Percentiles rank a stretch among this genome's conserved stretches.
Conservation (phyloP, 345 rosid species). For the Crucihimalaya himalaica region DNA sequence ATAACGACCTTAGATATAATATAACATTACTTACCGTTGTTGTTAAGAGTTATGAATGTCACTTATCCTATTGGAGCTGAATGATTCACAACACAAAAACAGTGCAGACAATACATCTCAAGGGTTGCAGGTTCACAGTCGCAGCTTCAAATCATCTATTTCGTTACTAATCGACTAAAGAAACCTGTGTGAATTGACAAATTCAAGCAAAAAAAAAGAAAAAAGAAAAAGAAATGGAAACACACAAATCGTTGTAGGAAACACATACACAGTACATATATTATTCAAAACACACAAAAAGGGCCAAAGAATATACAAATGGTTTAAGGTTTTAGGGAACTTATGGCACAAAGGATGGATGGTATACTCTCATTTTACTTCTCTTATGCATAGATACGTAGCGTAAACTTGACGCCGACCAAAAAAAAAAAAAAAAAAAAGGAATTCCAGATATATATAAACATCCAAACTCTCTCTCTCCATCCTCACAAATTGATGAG, state of each 20-base stretch:
- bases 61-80: no score
- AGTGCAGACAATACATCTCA: background rate
- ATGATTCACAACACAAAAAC: no score
- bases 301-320: constrained; percentile 33
- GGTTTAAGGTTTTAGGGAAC: constrained; percentile 22
- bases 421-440: background rate
- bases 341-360: constrained; percentile 35
- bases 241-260: constrained; percentile 6
- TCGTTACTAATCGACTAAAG: background rate
- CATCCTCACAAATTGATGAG: constrained; percentile 25
- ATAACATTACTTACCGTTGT: no score
- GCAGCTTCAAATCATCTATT: background rate
- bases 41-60: no score
- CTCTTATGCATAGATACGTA: constrained; percentile 21
- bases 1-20: no score
- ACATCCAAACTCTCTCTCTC: constrained; percentile 26
- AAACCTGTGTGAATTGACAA: background rate
- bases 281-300: constrained; percentile 26
- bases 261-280: constrained; percentile 30
- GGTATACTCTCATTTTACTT: constrained; percentile 19
- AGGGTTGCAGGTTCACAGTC: no score
- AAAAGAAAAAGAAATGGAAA: background rate
- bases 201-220: background rate
- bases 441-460: constrained; percentile 19
- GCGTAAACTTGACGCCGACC: constrained; percentile 27